Evolutionary conservation across 192 early-diverging fungal species (phyloP).

Genomic region (Podila clonocystis): DNA sequence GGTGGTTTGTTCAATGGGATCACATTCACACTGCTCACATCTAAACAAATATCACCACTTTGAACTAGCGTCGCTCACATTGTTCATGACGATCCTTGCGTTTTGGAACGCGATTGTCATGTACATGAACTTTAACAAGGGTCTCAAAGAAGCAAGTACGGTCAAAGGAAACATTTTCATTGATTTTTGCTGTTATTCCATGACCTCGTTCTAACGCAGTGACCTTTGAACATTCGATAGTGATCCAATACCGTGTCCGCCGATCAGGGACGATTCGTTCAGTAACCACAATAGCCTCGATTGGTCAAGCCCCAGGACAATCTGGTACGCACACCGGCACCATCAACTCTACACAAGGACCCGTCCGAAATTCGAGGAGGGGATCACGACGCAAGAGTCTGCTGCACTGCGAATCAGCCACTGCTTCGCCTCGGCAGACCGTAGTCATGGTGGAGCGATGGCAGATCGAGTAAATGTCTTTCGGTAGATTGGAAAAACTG

Average conservation of each 20-base stretch:
- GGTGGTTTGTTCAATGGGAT: not conserved
- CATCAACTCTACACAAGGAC: not conserved
- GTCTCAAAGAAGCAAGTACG: constrained; percentile 51
- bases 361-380: not conserved
- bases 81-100: constrained; percentile 33
- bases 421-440: not conserved
- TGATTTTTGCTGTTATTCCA: not conserved
- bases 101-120: constrained; percentile 36
- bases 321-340: not conserved
- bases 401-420: constrained; percentile 5
- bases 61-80: constrained; percentile 27
- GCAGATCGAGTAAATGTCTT: constrained; percentile 28
- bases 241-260: constrained; percentile 32
- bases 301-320: not conserved
- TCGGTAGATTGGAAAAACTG: not conserved
- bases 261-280: constrained; percentile 32
- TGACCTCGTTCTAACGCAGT: not conserved
- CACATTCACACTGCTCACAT: too few species aligned
- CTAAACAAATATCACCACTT: not conserved
- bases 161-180: not conserved
- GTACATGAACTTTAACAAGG: constrained; percentile 45
- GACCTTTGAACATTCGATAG: not conserved
- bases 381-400: not conserved
- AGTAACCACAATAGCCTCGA: constrained; percentile 2
- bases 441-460: constrained; percentile 21